Base-by-base conservation (phyloP, 1,284 basidiomycete genomes). In the Moniliophthora roreri region DNA sequence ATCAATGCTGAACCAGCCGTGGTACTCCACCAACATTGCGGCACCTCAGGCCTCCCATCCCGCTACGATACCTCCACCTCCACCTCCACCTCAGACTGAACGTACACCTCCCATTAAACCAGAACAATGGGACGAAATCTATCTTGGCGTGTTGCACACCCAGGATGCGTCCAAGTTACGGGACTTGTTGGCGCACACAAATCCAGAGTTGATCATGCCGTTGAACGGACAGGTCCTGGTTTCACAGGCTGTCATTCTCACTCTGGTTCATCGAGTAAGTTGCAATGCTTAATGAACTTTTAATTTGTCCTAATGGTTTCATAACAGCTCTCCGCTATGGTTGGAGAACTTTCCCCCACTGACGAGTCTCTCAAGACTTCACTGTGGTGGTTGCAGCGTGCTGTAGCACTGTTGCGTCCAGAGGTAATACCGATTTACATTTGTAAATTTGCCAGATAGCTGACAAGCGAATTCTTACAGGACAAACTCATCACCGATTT, bases 81-180 rank as follows among this genome's bases (percentile, higher is more conserved):
- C 87, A 0, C 86, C 86, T n/a, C 74, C 85, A 18, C 66, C 63
- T 50, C 65, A 60, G 44, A 42, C 63, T 51, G 79, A 81, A 56
- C 75, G 78, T 36, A 74, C 81, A 16, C 83, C 84, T n/a, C 80
- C 82, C 5, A 69, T 75, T 41, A 80, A 80, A 63, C 60, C 77
- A 48, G 89, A 90, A 63, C 85, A 91, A 59, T 89, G 89, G 89
- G 87, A 91, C 62, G 87, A 90, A 62, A 82, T 83, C n/a, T 87
- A 87, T 67, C 72, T 91, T 39, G 78, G 80, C 15, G 84, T 90
- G 47, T 72, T 91, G 48, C 82, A 84, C 56, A 82, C 81, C 26
- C 86, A 91, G 66, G 89, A 91, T 63, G 63, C 78, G 23, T 73
- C 78, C 58, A 87, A 89, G 68, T 78, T 92, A 52, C 82, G 87